Base-by-base conservation (phyloP, 2,329 filamentous ascomycete genomes). In the Simplicillium aogashimaense region DNA sequence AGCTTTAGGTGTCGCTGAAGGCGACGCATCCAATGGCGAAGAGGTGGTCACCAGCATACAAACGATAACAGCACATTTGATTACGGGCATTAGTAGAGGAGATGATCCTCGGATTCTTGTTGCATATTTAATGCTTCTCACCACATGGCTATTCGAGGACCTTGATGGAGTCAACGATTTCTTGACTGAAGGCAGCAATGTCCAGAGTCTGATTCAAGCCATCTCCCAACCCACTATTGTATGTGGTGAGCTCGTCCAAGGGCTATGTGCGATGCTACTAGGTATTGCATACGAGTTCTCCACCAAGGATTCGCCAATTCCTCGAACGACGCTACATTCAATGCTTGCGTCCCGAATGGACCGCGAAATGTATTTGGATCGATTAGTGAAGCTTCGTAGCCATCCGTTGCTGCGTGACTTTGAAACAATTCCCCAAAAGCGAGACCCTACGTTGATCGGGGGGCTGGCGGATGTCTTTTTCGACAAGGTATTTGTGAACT, bases 271-370 rank as follows among this genome's bases (percentile, higher is more conserved):
- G 13, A 79, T 88, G 56, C 66, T 98, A 1, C 70, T 97, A 2
- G 92, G 90, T 9, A 81, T 94, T 15, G 74, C 92, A 4, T 98
- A 97, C 57, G 92, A 98, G 54, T 98, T 97, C 54, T 97, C 90
- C 9, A 95, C 90, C 1, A 95, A 94, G 56, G 92, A 98, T 60
- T 97, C 90, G 0, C 87, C 92, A 0, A 82, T 98, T 38, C 77
- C 90, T 6, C 76, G 92, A 45, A 72, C 79, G 17, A 89, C 83
- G 9, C 66, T 98, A 35, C 85, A 94, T 53, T 78, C 83, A 17
- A 74, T 95, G 20, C 68, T 98, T 29, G 70, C 77, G 20, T 78
- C 82, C 35, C 78, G 82, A 43, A 74, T 97, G 51, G 86, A 88
- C 31, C 80, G 89, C 49, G 88, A 95, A 51, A 81, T 82, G 52